These are phyloP conservation scores for Groenewaldozyma sp. DNA, from an alignment of 1,139 yeast species.

Conservation along the genomic window DNA sequence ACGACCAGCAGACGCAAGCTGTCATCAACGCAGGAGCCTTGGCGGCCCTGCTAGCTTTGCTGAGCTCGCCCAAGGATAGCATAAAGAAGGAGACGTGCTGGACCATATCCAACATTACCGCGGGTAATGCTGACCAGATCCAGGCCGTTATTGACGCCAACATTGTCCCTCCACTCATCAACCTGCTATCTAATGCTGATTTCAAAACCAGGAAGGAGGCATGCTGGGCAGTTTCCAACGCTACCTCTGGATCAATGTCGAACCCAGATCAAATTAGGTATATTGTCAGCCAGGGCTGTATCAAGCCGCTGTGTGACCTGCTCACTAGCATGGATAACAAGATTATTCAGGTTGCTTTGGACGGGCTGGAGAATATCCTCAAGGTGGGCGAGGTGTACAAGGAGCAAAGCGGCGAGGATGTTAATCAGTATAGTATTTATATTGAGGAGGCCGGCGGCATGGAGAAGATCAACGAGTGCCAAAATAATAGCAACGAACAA, in stretches of 20 bases:
- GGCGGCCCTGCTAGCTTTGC: constrained; percentile 70
- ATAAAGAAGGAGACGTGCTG: constrained; percentile 97
- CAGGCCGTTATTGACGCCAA: constrained; percentile 95
- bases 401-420: constrained; percentile 57
- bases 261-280: constrained; percentile 92
- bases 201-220: constrained; percentile 97
- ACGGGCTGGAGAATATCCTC: constrained; percentile 86
- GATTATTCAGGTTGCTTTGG: constrained; percentile 89
- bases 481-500: constrained; percentile 81
- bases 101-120: constrained; percentile 96
- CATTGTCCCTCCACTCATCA: constrained; percentile 84
- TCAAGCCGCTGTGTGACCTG: constrained; percentile 93
- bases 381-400: constrained; percentile 91
- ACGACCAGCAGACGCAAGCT: constrained; percentile 88
- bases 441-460: constrained; percentile 98
- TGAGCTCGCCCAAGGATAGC: constrained; percentile 80
- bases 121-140: constrained; percentile 91
- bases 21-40: constrained; percentile 91
- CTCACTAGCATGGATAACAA: constrained; percentile 80
- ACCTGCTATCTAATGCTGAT: constrained; percentile 73
- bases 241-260: constrained; percentile 88
- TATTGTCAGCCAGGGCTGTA: constrained; percentile 90
- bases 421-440: constrained; percentile 80
- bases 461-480: constrained; percentile 93
- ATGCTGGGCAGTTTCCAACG: constrained; percentile 98